Base-by-base conservation (phyloP, 768 basidiomycete genomes). In the Amanita polypyramis region DNA sequence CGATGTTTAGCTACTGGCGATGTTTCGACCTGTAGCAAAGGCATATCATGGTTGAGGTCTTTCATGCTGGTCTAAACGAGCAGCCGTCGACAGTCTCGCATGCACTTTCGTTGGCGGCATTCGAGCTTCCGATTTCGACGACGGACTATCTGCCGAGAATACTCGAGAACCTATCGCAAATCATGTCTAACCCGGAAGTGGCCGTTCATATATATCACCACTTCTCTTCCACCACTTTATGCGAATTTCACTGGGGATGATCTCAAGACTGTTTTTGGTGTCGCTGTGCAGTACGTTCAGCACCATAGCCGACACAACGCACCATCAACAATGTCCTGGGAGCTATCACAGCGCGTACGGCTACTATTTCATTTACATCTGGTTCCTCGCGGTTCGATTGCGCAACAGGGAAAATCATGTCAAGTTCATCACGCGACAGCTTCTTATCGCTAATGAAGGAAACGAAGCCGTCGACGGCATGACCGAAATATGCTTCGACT, bases 401-500 rank as follows among this genome's bases (percentile, higher is more conserved):
- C 74, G 81, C 0, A 86, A 95, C 56, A 75, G 96, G 11, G 82
- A 83, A 0, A 73, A 74, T 25, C 83, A 95, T 58, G 76, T 97
- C 23, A 76, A 80, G 23, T 92, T 85, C 65, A 92, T 99, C 60
- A 84, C 85, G 0, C 75, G 85, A 7, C 86, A 92, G 54, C 75
- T 99, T 1, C 70, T 94, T 7, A 70, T 92, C 20, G 92, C 91
- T 11, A 92, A 92, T 64, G 85, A 87, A 51, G 82, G 77, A 11
- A 77, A 76, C 45, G 66, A 68, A 2, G 73, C 77, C 34, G 69
- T 94, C 4, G 96, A 98, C 61, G 90, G 88, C 51, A 82, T 85
- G 21, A 89, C 93, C 0, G 91, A 97, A 60, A 94, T 98, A 30
- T 95, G 91, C 64, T 94, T 98, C 59, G 96, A 99, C 62, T 98